These are phyloP conservation scores for Calocybe gambosa DNA, from an alignment of 1,284 basidiomycete species.

Conservation along the genomic window DNA sequence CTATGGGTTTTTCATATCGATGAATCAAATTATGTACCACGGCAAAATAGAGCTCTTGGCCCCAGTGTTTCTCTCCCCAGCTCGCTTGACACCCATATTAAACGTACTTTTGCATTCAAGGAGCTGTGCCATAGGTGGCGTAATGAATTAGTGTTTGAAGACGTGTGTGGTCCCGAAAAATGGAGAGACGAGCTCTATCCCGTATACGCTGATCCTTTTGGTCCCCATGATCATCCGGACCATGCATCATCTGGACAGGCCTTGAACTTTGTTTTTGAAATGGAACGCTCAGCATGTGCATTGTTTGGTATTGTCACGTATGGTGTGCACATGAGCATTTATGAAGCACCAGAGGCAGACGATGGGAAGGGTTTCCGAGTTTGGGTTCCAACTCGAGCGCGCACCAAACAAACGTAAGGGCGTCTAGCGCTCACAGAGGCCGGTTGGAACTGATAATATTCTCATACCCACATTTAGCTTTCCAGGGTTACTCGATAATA, in stretches of 20 bases:
- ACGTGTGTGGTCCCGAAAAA: slow-evolving; percentile 64
- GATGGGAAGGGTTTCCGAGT: slow-evolving; percentile 48
- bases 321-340: slow-evolving; percentile 80
- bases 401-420: slow-evolving; percentile 81
- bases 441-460: no score
- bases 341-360: slow-evolving; percentile 40
- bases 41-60: slow-evolving; percentile 17
- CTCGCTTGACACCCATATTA: slow-evolving; percentile 44
- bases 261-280: slow-evolving; percentile 72
- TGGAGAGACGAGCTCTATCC: slow-evolving; percentile 86
- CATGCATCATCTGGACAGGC: slow-evolving; percentile 15
- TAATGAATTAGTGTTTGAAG: slow-evolving; percentile 51
- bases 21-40: slow-evolving; percentile 6
- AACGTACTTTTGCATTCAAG: slow-evolving; percentile 54
- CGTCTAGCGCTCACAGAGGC: slow-evolving; percentile 1
- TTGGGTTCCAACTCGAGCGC: slow-evolving; percentile 86
- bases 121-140: slow-evolving; percentile 67
- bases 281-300: slow-evolving; percentile 86
- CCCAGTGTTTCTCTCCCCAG: slow-evolving; percentile 47
- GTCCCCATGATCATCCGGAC: slow-evolving; percentile 37
- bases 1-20: slow-evolving; percentile 31
- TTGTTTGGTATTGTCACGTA: slow-evolving; percentile 90
- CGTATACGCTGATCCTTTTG: slow-evolving; percentile 72
- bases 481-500: slow-evolving; percentile 75
- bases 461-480: slow-evolving; percentile 49